Base-by-base conservation (phyloP, 139 green algal species). In the Chlamydomonas incerta region DNA sequence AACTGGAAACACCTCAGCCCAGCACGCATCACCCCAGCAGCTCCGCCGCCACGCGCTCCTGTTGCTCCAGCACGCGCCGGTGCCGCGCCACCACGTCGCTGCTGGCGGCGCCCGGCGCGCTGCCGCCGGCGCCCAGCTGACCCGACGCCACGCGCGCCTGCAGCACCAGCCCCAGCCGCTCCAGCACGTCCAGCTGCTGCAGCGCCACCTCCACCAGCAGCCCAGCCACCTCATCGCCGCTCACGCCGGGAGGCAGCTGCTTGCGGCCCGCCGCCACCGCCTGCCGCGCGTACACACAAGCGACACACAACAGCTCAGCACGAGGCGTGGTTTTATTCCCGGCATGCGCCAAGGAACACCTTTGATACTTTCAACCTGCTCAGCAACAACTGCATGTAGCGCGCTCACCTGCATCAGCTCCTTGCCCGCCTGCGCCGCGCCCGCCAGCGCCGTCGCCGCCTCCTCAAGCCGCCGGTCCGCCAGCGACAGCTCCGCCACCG, bases 171-270 rank as follows among this genome's bases (percentile, higher is more conserved):
- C 47, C 77, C 66, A 87, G 57, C 52, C 34, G 6, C 34, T 88
- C 87, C 41, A 88, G 20, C 50, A 77, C 82, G 37, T 90, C 87
- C 82, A 88, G 35, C 76, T 87, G 69, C 70, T 75, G 70, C 60
- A 88, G 67, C 69, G 88, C 82, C 0, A 72, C 24, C 69, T 90
- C 87, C 69, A 90, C 87, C 41, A 80, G 79, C 82, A 87, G 50
- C 1, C 69, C 71, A 9, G 82, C 81, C 46, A 88, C 9, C 58
- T 85, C 87, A 9, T 90, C 75, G 1, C 50, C 33, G 29, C 5
- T 37, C 33, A 77, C 34, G 58, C 68, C 80, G 3, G 18, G 3
- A 18, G 68, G 80, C 68, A 86, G 80, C 67, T 57, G 23, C 15
- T 31, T 50, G 14, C 68, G 80, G 13, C 68, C 80, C 20, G 80